Conservation (phyloP, 192 early-diverging fungal genomes). For the Mortierella alpina region DNA sequence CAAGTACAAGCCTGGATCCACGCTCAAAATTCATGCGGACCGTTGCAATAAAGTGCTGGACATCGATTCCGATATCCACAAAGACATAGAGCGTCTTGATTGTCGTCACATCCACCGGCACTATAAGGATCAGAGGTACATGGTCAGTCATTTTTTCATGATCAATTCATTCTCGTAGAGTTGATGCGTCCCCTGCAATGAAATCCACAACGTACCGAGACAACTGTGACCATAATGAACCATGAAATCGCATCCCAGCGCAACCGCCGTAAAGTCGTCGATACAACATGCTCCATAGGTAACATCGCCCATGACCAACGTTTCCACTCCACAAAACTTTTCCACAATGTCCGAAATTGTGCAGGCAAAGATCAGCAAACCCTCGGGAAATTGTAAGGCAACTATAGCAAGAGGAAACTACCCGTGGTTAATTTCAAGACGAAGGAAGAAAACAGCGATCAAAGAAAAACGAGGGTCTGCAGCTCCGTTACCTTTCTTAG, state of each 20-base stretch:
- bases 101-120: slow-evolving; percentile 93
- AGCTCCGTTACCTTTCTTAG: slow-evolving; percentile 71
- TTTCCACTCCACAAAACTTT: slow-evolving; percentile 87
- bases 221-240: slow-evolving; percentile 99
- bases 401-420: slow-evolving; percentile 58
- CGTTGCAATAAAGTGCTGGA: slow-evolving; percentile 91
- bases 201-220: slow-evolving; percentile 66
- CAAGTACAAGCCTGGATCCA: slow-evolving; percentile 81
- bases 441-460: neutral
- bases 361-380: slow-evolving; percentile 93
- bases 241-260: slow-evolving; percentile 96
- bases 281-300: slow-evolving; percentile 99
- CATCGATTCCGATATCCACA: slow-evolving; percentile 98
- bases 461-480: neutral
- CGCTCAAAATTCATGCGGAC: slow-evolving; percentile 86
- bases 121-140: slow-evolving; percentile 36
- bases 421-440: neutral
- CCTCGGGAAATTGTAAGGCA: slow-evolving; percentile 97
- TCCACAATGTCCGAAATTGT: slow-evolving; percentile 94
- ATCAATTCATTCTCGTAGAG: neutral
- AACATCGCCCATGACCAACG: slow-evolving; percentile 98
- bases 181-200: no score
- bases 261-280: slow-evolving; percentile 94
- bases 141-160: neutral
- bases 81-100: slow-evolving; percentile 98